Evolutionary conservation across 75 land plant species (phyloP).

Genomic region (Chamaecyparis obtusa): DNA sequence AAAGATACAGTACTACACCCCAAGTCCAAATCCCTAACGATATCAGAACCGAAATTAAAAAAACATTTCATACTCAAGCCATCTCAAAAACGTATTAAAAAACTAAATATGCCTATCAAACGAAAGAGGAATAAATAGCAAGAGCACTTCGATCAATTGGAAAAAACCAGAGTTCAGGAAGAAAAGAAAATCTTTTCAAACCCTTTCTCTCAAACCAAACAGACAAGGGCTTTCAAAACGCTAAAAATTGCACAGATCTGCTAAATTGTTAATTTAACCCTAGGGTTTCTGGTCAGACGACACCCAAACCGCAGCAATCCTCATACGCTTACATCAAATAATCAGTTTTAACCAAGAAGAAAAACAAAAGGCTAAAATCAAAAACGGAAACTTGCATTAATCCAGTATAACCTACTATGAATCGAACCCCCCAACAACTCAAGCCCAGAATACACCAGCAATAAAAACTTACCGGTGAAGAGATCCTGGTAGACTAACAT

Average conservation of each 20-base stretch:
- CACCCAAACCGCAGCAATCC: not conserved
- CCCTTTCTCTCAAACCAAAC: not conserved
- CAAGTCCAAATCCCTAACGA: too few relatives aligned
- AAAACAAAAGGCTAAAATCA: not conserved
- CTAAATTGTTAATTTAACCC: not conserved
- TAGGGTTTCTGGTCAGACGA: not conserved
- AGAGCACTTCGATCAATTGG: not conserved
- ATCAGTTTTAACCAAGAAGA: not conserved
- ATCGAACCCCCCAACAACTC: not conserved
- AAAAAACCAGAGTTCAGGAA: not conserved
- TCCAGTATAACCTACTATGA: not conserved
- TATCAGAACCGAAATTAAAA: too few relatives aligned
- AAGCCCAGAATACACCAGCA: not conserved
- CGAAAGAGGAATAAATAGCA: too few relatives aligned
- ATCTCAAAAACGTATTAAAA: too few relatives aligned
- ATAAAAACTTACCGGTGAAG: conserved; percentile 30
- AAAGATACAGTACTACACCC: too few relatives aligned
- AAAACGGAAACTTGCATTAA: not conserved
- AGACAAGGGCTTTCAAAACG: not conserved
- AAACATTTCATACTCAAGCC: too few relatives aligned
- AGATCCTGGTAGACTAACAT: conserved; percentile 59
- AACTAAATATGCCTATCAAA: too few relatives aligned
- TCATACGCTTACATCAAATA: not conserved
- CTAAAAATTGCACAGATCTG: not conserved
- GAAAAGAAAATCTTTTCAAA: too few relatives aligned